Evolutionary conservation across 129 eudicot genomes (phyloP).

Genomic region (Ambrosia artemisiifolia): DNA sequence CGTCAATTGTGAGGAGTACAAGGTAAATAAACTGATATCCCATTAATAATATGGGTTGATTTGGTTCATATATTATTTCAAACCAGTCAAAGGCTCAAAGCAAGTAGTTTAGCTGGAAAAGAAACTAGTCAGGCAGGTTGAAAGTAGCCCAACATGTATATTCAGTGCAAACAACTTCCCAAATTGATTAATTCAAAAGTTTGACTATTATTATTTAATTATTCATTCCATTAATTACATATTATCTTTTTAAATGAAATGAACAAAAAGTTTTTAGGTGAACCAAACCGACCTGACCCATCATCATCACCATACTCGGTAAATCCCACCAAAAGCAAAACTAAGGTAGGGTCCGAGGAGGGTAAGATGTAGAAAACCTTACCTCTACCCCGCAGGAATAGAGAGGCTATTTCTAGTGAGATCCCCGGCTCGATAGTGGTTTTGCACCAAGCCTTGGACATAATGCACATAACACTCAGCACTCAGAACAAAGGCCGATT

Average conservation of each 20-base stretch:
- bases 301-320: no score
- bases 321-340: no score
- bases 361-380: no score
- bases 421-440: no score
- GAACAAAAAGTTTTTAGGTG: background rate
- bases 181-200: background rate
- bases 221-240: background rate
- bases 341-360: no score
- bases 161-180: background rate
- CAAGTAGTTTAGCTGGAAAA: background rate
- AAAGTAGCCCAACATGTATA: background rate
- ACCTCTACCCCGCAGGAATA: no score
- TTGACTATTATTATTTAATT: background rate
- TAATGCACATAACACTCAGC: no score
- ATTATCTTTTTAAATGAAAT: background rate
- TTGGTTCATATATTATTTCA: background rate
- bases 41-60: background rate
- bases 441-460: no score
- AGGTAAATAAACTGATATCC: conserved; percentile 50
- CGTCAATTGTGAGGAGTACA: conserved; percentile 96
- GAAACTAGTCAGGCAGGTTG: background rate
- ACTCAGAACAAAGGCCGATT: no score
- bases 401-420: no score
- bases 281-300: background rate
- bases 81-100: background rate